A percentile compares a stretch with the other conserved stretches of the same genome.
Conservation (phyloP, 2,329 filamentous ascomycete genomes). For the Exophiala mesophila region DNA sequence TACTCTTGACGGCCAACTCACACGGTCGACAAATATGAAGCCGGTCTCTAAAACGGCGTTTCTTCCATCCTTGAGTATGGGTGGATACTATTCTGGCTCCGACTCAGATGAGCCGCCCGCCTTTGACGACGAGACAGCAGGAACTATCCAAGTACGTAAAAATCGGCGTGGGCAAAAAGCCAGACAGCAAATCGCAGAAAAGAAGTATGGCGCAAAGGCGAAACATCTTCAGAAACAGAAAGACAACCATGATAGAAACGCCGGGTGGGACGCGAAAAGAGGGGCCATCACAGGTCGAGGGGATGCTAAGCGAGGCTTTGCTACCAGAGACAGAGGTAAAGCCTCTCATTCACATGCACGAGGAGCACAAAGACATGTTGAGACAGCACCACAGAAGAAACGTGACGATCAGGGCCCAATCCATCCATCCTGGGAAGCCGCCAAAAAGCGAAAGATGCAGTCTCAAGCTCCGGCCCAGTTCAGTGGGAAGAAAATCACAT, state of each 20-base stretch:
- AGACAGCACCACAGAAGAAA: conserved; percentile 10
- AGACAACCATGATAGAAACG: conserved; percentile 38
- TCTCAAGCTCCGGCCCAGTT: conserved; percentile 44
- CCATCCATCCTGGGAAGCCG: conserved; percentile 63
- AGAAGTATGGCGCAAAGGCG: conserved; percentile 55
- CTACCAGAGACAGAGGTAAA: not conserved
- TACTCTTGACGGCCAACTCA: too few species aligned
- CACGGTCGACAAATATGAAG: not conserved
- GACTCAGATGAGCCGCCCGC: conserved; percentile 51
- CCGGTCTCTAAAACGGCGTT: conserved; percentile 45
- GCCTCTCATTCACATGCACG: conserved; percentile 6
- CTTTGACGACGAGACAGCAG: conserved; percentile 27
- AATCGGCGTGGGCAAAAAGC: conserved; percentile 61
- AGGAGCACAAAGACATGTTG: conserved; percentile 23
- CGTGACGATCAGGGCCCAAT: conserved; percentile 47
- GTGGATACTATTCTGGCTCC: conserved; percentile 59
- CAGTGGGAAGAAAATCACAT: conserved; percentile 58
- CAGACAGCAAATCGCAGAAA: conserved; percentile 56
- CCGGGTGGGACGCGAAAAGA: conserved; percentile 55
- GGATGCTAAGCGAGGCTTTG: conserved; percentile 1
- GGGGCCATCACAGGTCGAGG: conserved; percentile 43
- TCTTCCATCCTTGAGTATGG: conserved; percentile 57
- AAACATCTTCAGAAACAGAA: conserved; percentile 51
- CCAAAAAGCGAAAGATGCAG: conserved; percentile 55
- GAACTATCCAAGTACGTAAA: conserved; percentile 38